A percentile compares a stretch with the other conserved stretches of the same genome.
These are phyloP conservation scores for Verticillium klebahnii DNA, from an alignment of 2,329 filamentous ascomycete species.

Conservation along the genomic window DNA sequence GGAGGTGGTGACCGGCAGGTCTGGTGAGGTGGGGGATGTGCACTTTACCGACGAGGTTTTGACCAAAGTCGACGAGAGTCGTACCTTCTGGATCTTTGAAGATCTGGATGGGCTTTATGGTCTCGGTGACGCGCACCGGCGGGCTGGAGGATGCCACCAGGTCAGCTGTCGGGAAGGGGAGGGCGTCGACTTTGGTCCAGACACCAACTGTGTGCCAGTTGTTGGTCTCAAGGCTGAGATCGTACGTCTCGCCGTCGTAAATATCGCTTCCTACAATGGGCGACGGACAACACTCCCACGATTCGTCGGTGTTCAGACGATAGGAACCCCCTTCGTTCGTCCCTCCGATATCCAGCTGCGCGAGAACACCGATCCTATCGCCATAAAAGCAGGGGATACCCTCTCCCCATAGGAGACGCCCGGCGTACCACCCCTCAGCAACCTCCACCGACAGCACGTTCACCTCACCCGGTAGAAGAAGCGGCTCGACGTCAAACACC, in stretches of 20 bases:
- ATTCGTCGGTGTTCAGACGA: conserved; percentile 13
- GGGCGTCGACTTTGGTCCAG: too few relatives aligned
- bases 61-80: too few relatives aligned
- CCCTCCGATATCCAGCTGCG: conserved; percentile 31
- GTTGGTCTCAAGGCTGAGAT: conserved; percentile 25
- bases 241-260: conserved; percentile 50
- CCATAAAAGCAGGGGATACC: conserved; percentile 29
- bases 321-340: conserved; percentile 14
- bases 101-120: too few relatives aligned
- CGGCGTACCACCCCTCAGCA: conserved; percentile 47
- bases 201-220: conserved; percentile 4
- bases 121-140: too few relatives aligned
- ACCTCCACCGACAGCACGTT: conserved; percentile 42
- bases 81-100: too few relatives aligned
- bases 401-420: conserved; percentile 26
- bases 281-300: conserved; percentile 28
- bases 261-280: conserved; percentile 35
- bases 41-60: too few relatives aligned
- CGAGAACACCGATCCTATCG: conserved; percentile 30
- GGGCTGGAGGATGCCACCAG: too few relatives aligned
- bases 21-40: too few relatives aligned
- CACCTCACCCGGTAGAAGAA: conserved; percentile 20
- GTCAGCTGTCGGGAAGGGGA: too few relatives aligned
- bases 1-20: too few relatives aligned
- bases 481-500: conserved; percentile 25